These are phyloP conservation scores for Podaxis carcinomalis DNA, from an alignment of 768 basidiomycete species.

Conservation along the genomic window DNA sequence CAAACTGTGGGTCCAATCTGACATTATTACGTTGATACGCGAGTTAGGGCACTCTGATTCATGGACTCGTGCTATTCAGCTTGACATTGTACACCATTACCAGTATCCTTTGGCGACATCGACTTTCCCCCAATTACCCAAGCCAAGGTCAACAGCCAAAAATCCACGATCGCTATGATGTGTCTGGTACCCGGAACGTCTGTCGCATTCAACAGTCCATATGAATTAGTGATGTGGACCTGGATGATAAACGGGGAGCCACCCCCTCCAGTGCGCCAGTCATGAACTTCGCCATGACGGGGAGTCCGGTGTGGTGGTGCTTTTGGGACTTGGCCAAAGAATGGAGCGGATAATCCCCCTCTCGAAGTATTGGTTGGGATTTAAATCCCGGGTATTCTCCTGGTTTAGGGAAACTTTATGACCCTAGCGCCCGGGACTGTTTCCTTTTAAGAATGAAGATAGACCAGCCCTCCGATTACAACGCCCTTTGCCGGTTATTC, in stretches of 20 bases:
- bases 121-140: background rate
- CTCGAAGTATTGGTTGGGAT: background rate
- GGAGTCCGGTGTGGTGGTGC: conserved; percentile 4
- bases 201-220: background rate
- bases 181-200: background rate
- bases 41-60: conserved; percentile 8
- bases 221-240: background rate
- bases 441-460: no score
- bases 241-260: background rate
- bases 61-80: conserved; percentile 9
- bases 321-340: background rate
- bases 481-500: background rate
- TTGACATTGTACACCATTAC: background rate
- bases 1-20: conserved; percentile 3
- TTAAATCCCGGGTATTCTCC: no score
- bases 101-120: background rate
- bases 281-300: conserved; percentile 9
- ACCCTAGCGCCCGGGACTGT: no score
- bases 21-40: background rate
- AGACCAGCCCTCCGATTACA: no score
- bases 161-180: background rate
- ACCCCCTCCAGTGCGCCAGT: background rate
- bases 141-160: background rate
- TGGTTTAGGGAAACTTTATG: no score
- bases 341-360: background rate